These are phyloP conservation scores for Fusarium sp. DNA, from an alignment of 2,329 filamentous ascomycete genomes.

Conservation along the genomic window DNA sequence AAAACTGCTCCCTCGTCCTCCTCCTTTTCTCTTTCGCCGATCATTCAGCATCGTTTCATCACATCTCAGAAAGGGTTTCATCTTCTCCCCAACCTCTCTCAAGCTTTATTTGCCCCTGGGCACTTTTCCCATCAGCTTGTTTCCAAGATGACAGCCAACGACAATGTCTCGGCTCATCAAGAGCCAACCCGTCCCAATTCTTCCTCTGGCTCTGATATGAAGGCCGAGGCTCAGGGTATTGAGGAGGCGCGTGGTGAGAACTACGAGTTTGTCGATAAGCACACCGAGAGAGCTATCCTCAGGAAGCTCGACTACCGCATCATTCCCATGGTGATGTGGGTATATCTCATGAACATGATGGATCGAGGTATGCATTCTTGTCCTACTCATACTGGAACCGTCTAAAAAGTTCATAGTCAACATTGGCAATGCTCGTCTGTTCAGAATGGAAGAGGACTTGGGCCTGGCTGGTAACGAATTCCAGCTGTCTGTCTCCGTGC, in stretches of 20 bases:
- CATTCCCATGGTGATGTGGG: constrained; percentile 47
- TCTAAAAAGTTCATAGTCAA: constrained; percentile 63
- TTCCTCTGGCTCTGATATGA: constrained; percentile 29
- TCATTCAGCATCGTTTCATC: not conserved
- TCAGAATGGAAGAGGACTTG: constrained; percentile 62
- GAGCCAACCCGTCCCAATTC: constrained; percentile 23
- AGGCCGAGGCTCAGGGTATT: constrained; percentile 13
- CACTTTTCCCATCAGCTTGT: not conserved
- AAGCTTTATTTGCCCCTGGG: not conserved
- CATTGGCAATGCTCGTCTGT: constrained; percentile 71
- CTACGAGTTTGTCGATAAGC: constrained; percentile 32
- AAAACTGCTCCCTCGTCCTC: not conserved
- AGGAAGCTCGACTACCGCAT: constrained; percentile 49
- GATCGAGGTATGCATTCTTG: constrained; percentile 43
- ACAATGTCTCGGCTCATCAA: constrained; percentile 6
- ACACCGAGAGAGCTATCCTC: constrained; percentile 34
- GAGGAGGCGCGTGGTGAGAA: constrained; percentile 32
- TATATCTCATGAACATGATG: constrained; percentile 51
- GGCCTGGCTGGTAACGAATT: constrained; percentile 66
- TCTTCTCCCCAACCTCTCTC: not conserved
- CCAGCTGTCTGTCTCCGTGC: constrained; percentile 62
- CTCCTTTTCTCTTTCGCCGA: not conserved
- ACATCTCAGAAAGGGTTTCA: not conserved
- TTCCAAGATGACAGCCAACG: constrained; percentile 11
- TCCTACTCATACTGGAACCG: rapidly evolving